phyloP scores from a whole-genome alignment of 2,329 filamentous ascomycete genomes.

The Colletotrichum ledebouriae region DNA sequence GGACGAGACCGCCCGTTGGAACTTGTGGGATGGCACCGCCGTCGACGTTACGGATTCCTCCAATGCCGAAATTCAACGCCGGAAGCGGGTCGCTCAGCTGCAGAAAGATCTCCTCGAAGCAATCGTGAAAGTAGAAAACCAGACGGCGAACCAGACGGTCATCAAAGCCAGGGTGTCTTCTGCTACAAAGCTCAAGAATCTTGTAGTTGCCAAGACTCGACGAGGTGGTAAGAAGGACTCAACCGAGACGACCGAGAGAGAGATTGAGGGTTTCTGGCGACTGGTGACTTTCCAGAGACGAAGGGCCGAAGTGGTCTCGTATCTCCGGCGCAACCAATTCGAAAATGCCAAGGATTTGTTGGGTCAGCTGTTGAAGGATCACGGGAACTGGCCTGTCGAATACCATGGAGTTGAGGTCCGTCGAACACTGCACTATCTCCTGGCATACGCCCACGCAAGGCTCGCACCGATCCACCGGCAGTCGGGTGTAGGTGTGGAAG shows the following conservation, averaged over 20 bases:
- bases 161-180: neutral
- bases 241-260: neutral
- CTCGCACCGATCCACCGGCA: neutral
- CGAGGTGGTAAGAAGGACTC: neutral
- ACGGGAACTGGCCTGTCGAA: slow-evolving; percentile 11
- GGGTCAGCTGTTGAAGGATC: slow-evolving; percentile 3
- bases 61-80: neutral
- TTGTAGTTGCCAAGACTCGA: neutral
- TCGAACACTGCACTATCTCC: slow-evolving; percentile 30
- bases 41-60: neutral
- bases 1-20: slow-evolving; percentile 20
- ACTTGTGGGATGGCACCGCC: neutral
- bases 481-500: neutral
- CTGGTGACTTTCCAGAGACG: slow-evolving; percentile 29
- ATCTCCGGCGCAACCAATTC: slow-evolving; percentile 9
- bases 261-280: slow-evolving; percentile 22
- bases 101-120: slow-evolving; percentile 12
- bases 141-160: neutral
- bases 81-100: slow-evolving; percentile 1
- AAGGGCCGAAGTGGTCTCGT: slow-evolving; percentile 22
- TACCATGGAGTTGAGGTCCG: slow-evolving; percentile 8
- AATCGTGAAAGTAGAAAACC: neutral
- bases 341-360: slow-evolving; percentile 6
- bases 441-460: slow-evolving; percentile 21
- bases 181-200: neutral